Evolutionary conservation across 768 basidiomycete genomes (phyloP).

Genomic region (Lanmaoa rubissima): DNA sequence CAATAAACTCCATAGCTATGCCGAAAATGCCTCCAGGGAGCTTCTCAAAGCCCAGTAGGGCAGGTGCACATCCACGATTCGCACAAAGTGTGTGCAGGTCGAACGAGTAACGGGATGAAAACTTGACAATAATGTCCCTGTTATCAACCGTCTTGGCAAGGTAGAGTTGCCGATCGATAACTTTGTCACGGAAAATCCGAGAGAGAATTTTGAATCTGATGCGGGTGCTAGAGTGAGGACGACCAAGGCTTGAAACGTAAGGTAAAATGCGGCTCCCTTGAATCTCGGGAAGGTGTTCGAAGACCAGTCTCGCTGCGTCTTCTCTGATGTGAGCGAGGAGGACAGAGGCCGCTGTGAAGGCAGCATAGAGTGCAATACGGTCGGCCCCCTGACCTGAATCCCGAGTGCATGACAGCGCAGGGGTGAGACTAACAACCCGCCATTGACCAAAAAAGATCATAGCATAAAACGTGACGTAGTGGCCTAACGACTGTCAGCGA

Average conservation of each 20-base stretch:
- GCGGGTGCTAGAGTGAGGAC: background rate
- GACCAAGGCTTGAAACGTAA: background rate
- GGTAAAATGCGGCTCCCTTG: background rate
- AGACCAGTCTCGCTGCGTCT: background rate
- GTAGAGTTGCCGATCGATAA: background rate
- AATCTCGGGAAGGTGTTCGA: background rate
- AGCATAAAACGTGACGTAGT: background rate
- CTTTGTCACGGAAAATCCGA: background rate
- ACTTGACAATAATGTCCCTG: too few species aligned
- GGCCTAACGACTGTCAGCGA: background rate
- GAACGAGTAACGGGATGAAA: too few species aligned
- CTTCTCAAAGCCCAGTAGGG: too few species aligned
- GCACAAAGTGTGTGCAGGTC: too few species aligned
- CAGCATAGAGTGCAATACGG: background rate
- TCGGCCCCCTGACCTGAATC: background rate
- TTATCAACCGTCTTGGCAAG: background rate
- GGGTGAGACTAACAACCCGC: background rate
- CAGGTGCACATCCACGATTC: too few species aligned
- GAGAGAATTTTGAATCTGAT: background rate
- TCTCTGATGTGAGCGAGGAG: background rate
- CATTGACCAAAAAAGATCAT: background rate
- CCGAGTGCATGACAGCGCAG: background rate
- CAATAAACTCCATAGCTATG: too few species aligned
- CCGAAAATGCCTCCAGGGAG: too few species aligned
- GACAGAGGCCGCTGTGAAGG: background rate